Conservation (phyloP, 2,329 filamentous ascomycete species). For the Colletotrichum navitas region DNA sequence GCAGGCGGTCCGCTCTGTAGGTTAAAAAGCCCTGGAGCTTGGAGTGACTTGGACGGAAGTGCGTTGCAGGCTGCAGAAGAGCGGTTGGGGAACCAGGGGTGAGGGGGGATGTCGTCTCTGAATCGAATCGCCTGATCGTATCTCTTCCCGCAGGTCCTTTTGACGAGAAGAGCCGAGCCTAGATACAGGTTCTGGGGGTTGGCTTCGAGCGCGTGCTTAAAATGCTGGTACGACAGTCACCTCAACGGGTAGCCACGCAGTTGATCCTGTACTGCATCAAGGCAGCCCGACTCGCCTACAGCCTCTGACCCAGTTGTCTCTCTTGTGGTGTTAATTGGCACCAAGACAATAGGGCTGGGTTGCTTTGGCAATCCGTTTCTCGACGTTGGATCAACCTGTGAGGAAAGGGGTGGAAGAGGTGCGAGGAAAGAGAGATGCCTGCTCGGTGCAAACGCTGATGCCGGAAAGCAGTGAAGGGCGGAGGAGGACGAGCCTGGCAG, state of each 20-base stretch:
- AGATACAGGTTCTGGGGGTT: slow-evolving; percentile 24
- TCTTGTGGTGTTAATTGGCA: neutral
- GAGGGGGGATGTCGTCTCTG: slow-evolving; percentile 43
- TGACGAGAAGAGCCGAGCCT: slow-evolving; percentile 37
- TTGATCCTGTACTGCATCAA: slow-evolving; percentile 33
- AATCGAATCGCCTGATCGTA: slow-evolving; percentile 19
- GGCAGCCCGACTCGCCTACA: slow-evolving; percentile 8
- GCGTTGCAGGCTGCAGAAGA: slow-evolving; percentile 42
- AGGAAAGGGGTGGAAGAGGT: neutral
- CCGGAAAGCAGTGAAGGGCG: slow-evolving; percentile 27
- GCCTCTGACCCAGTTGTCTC: neutral
- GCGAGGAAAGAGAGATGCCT: slow-evolving; percentile 24
- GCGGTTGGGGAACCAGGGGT: slow-evolving; percentile 43
- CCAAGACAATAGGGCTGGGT: neutral
- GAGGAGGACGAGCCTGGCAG: slow-evolving; percentile 24
- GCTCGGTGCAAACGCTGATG: slow-evolving; percentile 5
- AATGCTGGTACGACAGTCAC: slow-evolving; percentile 31
- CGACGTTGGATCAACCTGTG: neutral
- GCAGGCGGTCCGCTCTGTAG: slow-evolving; percentile 52
- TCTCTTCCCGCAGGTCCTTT: slow-evolving; percentile 45
- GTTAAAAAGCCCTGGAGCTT: slow-evolving; percentile 49
- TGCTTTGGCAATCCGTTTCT: slow-evolving; percentile 5
- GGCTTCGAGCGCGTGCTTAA: slow-evolving; percentile 14
- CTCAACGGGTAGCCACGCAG: slow-evolving; percentile 28
- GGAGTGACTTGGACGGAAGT: slow-evolving; percentile 49